Evolutionary conservation across 2,329 filamentous ascomycete genomes (phyloP), one percentile per base, ranked within the genome.

Genomic region (Exserohilum rostratum): DNA sequence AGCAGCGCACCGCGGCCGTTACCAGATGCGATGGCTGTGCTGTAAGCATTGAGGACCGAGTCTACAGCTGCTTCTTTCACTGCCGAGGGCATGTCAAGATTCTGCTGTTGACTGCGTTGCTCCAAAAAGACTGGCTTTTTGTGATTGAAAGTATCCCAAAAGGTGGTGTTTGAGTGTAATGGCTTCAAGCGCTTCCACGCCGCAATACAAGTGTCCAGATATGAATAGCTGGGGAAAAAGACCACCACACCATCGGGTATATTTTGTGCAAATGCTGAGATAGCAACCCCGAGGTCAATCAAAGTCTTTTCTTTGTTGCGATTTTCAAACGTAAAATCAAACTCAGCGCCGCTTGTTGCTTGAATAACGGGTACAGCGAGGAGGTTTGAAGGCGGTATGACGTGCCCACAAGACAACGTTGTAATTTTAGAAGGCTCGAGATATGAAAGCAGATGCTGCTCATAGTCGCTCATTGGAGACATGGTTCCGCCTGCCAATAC

Each of bases 201-300:
- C 5, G 61, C 58, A 10, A 76, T 64, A 6, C 96, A 90, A 42
- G 87, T 85, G 44, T 92, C 87, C 0, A 99, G 84, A 72, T 96
- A 98, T 9, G 89, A 85, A 73, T 99, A 98, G 74, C 92, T 96
- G 1, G 95, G 93, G 65, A 99, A 98, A 79, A 99, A 99, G 0
- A 93, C 87, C 0, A 99, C 91, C 1, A 97, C 85, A 2, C 95
- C 95, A 64, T 97, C 93, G 0, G 91, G 91, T 0, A 97, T 89
- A 4, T 86, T 79, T 6, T 83, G 81, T 64, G 89, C 90, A 5
- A 95, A 80, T 46, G 88, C 87, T 1, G 91, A 72, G 6, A 99
- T 80, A 0, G 89, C 84, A 25, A 85, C 75, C 0, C 93, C 95
- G 0, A 98, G 84, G 51, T 93, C 87, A 37, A 80, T 77, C 47